phyloP scores from a whole-genome alignment of 352 stramenopile species.

The Phytophthora ohioensis region DNA sequence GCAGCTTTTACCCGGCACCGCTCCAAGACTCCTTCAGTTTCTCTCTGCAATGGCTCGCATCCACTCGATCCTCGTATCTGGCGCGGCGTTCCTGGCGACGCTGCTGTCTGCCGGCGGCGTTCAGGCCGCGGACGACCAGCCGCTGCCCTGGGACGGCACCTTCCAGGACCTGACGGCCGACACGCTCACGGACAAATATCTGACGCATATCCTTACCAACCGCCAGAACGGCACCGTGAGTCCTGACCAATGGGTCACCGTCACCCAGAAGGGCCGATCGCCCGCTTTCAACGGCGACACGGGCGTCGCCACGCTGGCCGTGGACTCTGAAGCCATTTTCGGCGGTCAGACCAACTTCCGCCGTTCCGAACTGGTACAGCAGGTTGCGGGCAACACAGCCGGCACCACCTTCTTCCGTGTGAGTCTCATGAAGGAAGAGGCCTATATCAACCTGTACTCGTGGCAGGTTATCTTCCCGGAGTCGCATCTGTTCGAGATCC shows the following conservation, averaged over 20 bases:
- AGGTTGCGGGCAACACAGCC: constrained; percentile 45
- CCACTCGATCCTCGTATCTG: constrained; percentile 29
- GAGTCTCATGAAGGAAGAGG: constrained; percentile 59
- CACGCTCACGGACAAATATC: constrained; percentile 64
- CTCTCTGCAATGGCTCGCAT: constrained; percentile 28
- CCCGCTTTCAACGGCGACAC: constrained; percentile 70
- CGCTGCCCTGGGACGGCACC: constrained; percentile 67
- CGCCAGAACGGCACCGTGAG: constrained; percentile 52
- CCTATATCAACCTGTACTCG: constrained; percentile 50
- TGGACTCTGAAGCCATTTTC: constrained; percentile 70
- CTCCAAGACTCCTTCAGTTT: not conserved
- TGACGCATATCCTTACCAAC: constrained; percentile 75
- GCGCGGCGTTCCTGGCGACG: constrained; percentile 29
- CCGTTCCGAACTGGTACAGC: constrained; percentile 74
- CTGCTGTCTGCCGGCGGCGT: constrained; percentile 23
- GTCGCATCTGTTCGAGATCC: constrained; percentile 70
- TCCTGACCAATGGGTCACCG: constrained; percentile 58
- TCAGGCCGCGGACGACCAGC: constrained; percentile 40
- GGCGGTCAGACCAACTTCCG: constrained; percentile 66
- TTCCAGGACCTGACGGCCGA: constrained; percentile 59
- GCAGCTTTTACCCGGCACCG: constrained; percentile 24
- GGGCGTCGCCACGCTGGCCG: constrained; percentile 63
- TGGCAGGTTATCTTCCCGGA: constrained; percentile 74
- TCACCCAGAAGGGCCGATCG: constrained; percentile 52
- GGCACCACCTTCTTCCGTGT: constrained; percentile 71